Conservation (phyloP, 2,329 filamentous ascomycete genomes). For the Pyrenochaeta sp. region DNA sequence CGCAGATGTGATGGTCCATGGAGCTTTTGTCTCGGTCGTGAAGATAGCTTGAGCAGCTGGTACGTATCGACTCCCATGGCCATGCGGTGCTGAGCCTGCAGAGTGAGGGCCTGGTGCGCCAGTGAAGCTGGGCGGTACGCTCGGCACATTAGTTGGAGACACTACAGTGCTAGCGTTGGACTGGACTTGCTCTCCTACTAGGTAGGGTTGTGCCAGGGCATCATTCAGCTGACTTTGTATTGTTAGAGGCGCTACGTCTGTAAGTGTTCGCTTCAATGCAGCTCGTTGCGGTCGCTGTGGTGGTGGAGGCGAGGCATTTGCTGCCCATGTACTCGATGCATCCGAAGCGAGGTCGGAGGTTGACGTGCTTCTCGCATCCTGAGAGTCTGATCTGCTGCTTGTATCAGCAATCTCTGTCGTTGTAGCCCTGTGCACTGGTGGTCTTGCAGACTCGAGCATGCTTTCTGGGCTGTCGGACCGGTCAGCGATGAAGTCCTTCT, state of each 20-base stretch:
- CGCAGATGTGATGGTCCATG: conserved; percentile 95
- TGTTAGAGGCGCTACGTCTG: conserved; percentile 77
- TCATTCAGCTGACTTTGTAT: conserved; percentile 87
- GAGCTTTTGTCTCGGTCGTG: conserved; percentile 87
- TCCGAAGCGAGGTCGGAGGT: conserved; percentile 34
- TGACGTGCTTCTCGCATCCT: conserved; percentile 24
- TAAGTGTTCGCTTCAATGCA: conserved; percentile 85
- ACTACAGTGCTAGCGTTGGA: conserved; percentile 52
- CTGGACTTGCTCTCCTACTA: conserved; percentile 60
- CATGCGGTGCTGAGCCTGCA: conserved; percentile 66
- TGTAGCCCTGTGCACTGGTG: conserved; percentile 24
- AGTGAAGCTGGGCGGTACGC: conserved; percentile 46
- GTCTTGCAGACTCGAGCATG: conserved; percentile 37
- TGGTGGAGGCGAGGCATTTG: conserved; percentile 29
- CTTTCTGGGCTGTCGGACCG: conserved; percentile 56
- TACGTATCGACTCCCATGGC: conserved; percentile 88
- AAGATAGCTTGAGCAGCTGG: conserved; percentile 96
- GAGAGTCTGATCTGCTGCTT: conserved; percentile 18
- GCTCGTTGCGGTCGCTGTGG: conserved; percentile 56
- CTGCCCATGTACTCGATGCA: conserved; percentile 26
- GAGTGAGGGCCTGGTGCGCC: conserved; percentile 43
- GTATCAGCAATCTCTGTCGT: conserved; percentile 15
- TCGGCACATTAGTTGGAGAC: conserved; percentile 58
- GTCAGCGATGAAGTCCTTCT: conserved; percentile 75
- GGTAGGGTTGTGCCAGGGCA: conserved; percentile 82